A percentile compares a stretch with the other conserved stretches of the same genome.
phyloP scores from a whole-genome alignment of 1,284 basidiomycete species.

The Ceratobasidium sp. region DNA sequence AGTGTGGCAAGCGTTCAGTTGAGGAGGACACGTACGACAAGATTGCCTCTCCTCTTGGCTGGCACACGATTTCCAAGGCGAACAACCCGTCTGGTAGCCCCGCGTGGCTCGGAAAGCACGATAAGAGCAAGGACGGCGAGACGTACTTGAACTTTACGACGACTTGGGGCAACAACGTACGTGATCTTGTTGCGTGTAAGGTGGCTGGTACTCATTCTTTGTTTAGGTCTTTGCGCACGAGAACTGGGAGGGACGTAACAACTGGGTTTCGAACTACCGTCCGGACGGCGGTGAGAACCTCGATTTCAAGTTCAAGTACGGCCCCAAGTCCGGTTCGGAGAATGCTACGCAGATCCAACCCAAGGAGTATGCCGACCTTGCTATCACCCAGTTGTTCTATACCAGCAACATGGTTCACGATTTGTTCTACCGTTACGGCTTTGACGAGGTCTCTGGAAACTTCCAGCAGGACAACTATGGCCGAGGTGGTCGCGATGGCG shows the following conservation, averaged over 20 bases:
- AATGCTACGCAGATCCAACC: constrained; percentile 70
- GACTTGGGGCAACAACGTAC: constrained; percentile 90
- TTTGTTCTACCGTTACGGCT: constrained; percentile 73
- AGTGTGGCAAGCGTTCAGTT: constrained; percentile 66
- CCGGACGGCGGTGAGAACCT: constrained; percentile 69
- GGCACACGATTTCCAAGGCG: constrained; percentile 71
- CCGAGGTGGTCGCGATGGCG: constrained; percentile 84
- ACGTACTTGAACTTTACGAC: constrained; percentile 73
- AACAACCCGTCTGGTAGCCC: constrained; percentile 62
- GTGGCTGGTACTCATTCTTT: constrained; percentile 14
- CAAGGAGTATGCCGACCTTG: constrained; percentile 84
- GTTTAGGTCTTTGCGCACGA: constrained; percentile 79
- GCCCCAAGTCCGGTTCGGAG: constrained; percentile 63
- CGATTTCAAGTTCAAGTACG: constrained; percentile 78
- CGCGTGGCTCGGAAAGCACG: constrained; percentile 10
- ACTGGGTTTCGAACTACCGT: constrained; percentile 81
- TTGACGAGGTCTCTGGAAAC: constrained; percentile 91
- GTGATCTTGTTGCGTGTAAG: constrained; percentile 44
- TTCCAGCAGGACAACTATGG: constrained; percentile 98
- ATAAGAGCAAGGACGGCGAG: constrained; percentile 48
- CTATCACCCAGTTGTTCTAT: constrained; percentile 92
- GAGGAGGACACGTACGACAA: constrained; percentile 72
- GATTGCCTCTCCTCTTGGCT: constrained; percentile 85
- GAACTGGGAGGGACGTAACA: constrained; percentile 86
- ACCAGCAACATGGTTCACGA: constrained; percentile 82